Percentiles rank a stretch among this genome's conserved stretches.
phyloP scores from a whole-genome alignment of 106 monocot genomes.

The Dioscorea dumetorum region DNA sequence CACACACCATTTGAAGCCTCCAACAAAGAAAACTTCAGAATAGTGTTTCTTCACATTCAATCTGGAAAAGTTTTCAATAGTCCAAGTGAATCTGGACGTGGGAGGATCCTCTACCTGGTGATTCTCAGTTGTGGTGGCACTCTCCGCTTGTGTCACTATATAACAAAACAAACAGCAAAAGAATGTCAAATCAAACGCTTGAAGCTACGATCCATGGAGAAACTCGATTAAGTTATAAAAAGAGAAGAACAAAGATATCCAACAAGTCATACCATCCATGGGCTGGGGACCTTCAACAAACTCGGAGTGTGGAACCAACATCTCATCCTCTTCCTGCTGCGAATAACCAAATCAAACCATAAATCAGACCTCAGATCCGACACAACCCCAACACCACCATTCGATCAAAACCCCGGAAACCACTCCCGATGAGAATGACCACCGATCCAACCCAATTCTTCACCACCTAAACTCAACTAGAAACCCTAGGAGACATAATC shows the following conservation, averaged over 20 bases:
- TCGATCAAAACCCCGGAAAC: not conserved
- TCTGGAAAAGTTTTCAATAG: conserved; percentile 35
- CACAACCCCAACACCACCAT: not conserved
- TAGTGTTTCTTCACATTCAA: conserved; percentile 31
- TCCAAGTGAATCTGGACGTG: conserved; percentile 41
- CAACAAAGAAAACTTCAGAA: conserved; percentile 32
- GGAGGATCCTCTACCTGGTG: conserved; percentile 41
- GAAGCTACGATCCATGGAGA: not conserved
- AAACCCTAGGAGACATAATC: not conserved
- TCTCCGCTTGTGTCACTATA: conserved; percentile 9
- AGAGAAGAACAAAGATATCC: too few relatives aligned
- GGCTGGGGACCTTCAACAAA: conserved; percentile 43
- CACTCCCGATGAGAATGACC: too few relatives aligned
- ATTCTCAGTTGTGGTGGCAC: conserved; percentile 18
- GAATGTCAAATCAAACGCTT: not conserved
- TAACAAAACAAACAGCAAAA: conserved; percentile 4
- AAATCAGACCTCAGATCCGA: conserved; percentile 8
- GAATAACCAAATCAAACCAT: conserved; percentile 1
- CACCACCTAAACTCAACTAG: not conserved
- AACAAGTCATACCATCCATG: conserved; percentile 22
- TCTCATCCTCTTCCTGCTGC: conserved; percentile 70
- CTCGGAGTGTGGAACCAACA: conserved; percentile 58
- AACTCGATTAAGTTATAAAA: not conserved
- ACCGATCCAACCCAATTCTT: not conserved
- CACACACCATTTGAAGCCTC: conserved; percentile 38